Percentiles rank a stretch among this genome's conserved stretches.
Conservation (phyloP, 257 asterid species). For the Nemophila menziesii region DNA sequence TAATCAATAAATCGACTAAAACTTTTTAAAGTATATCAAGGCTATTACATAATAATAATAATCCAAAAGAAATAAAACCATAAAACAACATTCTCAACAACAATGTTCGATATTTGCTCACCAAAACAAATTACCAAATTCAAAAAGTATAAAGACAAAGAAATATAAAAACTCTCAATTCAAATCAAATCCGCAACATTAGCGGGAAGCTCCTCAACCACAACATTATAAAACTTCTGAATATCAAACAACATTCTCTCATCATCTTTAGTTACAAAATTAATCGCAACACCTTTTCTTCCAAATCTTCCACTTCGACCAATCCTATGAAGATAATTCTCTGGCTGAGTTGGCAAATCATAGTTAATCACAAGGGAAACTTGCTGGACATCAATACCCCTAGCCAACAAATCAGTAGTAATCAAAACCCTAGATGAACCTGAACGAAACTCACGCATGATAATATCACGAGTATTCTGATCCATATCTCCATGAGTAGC, state of each 20-base stretch:
- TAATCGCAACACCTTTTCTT: conserved; percentile 1
- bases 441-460: conserved; percentile 7
- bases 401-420: conserved; percentile 3
- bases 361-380: conserved; percentile 3
- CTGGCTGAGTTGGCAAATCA: conserved; percentile 6
- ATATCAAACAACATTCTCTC: conserved; percentile 1
- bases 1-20: too few relatives aligned
- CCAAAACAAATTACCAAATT: too few relatives aligned
- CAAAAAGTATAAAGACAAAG: not conserved
- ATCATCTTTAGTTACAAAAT: conserved; percentile 2
- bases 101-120: not conserved
- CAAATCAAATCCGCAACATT: conserved; percentile 1
- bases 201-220: conserved; percentile 4
- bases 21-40: too few relatives aligned
- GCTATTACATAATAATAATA: not conserved
- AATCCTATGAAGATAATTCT: conserved; percentile 5
- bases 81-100: not conserved
- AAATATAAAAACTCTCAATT: not conserved
- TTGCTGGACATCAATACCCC: conserved; percentile 4
- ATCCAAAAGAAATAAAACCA: not conserved
- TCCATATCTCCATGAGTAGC: conserved; percentile 7
- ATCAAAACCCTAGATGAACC: conserved; percentile 3
- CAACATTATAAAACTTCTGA: conserved; percentile 5
- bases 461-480: conserved; percentile 4
- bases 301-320: conserved; percentile 6